Conservation (phyloP, 257 asterid genomes). For the Asclepias syriaca region DNA sequence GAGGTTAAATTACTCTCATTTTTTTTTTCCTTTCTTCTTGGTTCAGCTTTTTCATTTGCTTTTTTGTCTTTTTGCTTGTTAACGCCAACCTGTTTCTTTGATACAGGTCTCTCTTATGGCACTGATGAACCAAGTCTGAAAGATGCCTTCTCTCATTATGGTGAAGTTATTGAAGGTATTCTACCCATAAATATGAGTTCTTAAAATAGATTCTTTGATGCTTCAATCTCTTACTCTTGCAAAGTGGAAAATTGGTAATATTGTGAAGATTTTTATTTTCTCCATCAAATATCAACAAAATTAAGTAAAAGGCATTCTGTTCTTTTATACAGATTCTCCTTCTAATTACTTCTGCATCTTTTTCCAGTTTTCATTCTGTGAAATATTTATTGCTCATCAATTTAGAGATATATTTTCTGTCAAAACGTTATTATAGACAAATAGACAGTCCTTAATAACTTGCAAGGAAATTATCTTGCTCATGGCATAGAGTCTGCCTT, state of each 20-base stretch:
- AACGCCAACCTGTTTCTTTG: background rate
- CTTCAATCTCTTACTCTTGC: background rate
- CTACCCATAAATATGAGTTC: background rate
- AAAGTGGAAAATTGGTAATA: background rate
- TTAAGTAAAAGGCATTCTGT: background rate
- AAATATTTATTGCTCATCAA: background rate
- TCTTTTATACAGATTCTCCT: background rate
- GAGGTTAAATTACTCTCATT: constrained; percentile 41
- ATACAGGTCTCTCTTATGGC: constrained; percentile 66
- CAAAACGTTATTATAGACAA: background rate
- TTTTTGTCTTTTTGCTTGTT: background rate
- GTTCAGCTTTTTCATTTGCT: background rate
- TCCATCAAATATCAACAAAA: background rate
- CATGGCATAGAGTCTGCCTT: background rate
- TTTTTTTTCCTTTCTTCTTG: background rate
- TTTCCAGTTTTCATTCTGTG: background rate
- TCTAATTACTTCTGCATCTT: background rate
- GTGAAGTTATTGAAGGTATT: constrained; percentile 71
- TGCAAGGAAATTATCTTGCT: background rate
- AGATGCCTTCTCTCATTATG: constrained; percentile 71
- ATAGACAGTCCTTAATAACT: background rate
- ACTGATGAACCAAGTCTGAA: constrained; percentile 61
- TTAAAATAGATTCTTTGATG: background rate
- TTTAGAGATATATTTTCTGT: background rate
- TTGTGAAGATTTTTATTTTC: background rate